Evolutionary conservation across 83 land plant species (phyloP).

Genomic region (Larix sibirica): DNA sequence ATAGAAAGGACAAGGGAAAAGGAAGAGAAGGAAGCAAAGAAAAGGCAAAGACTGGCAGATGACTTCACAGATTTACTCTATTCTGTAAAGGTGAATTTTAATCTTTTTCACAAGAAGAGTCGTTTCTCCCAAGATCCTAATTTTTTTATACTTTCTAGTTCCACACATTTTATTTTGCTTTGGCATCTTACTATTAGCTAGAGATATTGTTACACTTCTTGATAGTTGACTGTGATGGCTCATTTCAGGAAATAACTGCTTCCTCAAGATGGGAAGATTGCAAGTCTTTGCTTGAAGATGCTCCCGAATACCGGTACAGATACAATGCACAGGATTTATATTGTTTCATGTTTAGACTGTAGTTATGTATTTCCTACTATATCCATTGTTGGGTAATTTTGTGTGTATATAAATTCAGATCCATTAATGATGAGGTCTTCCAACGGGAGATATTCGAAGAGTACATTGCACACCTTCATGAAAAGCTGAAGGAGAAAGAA

Average conservation of each 20-base stretch:
- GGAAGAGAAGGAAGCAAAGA: slow-evolving; percentile 98
- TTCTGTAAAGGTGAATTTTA: slow-evolving; percentile 54
- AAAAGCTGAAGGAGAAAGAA: slow-evolving; percentile 90
- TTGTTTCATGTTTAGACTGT: neutral
- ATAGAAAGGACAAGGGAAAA: slow-evolving; percentile 81
- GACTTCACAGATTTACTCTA: slow-evolving; percentile 65
- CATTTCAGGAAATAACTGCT: slow-evolving; percentile 68
- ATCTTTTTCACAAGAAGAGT: neutral
- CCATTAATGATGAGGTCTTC: slow-evolving; percentile 70
- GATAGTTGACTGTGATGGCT: neutral
- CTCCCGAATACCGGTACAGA: slow-evolving; percentile 67
- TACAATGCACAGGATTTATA: neutral
- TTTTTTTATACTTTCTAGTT: neutral
- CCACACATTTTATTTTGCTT: neutral
- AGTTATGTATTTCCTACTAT: neutral
- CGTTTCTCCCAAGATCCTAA: neutral
- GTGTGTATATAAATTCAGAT: slow-evolving; percentile 37
- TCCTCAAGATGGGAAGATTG: slow-evolving; percentile 89
- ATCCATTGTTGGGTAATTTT: neutral
- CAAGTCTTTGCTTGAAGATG: slow-evolving; percentile 64
- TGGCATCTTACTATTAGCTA: neutral
- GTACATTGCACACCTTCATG: slow-evolving; percentile 65
- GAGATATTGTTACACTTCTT: neutral
- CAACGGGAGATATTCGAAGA: slow-evolving; percentile 84
- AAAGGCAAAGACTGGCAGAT: slow-evolving; percentile 83